Evolutionary conservation across 768 basidiomycete genomes (phyloP).

Genomic region (Psilocybe tampanensis): DNA sequence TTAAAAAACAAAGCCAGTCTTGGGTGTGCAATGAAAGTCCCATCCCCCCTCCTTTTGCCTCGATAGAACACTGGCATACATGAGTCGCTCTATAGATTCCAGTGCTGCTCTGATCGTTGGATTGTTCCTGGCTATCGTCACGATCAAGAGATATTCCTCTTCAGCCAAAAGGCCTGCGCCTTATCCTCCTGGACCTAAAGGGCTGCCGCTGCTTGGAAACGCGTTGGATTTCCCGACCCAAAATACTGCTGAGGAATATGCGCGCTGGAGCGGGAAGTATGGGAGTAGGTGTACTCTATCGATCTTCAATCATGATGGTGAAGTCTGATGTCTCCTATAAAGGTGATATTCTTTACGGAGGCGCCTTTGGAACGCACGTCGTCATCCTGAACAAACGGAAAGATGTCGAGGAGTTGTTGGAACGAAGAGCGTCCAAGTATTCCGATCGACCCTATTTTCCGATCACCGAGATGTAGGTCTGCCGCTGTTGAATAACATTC

Average conservation of each 20-base stretch:
- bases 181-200: conserved; percentile 24
- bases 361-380: conserved; percentile 4
- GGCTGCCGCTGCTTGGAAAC: conserved; percentile 28
- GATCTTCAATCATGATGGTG: background rate
- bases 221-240: conserved; percentile 15
- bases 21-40: too few relatives aligned
- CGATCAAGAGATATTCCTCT: background rate
- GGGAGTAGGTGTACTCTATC: background rate
- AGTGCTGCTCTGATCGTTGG: too few relatives aligned
- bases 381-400: conserved; percentile 11
- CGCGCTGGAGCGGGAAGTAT: conserved; percentile 1
- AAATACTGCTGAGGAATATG: background rate
- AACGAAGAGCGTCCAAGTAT: conserved; percentile 10
- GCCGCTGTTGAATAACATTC: too few relatives aligned
- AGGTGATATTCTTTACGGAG: conserved; percentile 4
- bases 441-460: conserved; percentile 4
- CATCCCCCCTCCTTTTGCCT: too few relatives aligned
- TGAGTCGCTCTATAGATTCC: too few relatives aligned
- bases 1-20: too few relatives aligned
- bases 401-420: conserved; percentile 13
- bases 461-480: conserved; percentile 7
- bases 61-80: too few relatives aligned
- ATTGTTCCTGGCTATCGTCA: too few relatives aligned
- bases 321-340: background rate
- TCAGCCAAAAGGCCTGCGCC: background rate